Base-by-base conservation (phyloP, 805 yeast genomes). In the Candida saitoana region DNA sequence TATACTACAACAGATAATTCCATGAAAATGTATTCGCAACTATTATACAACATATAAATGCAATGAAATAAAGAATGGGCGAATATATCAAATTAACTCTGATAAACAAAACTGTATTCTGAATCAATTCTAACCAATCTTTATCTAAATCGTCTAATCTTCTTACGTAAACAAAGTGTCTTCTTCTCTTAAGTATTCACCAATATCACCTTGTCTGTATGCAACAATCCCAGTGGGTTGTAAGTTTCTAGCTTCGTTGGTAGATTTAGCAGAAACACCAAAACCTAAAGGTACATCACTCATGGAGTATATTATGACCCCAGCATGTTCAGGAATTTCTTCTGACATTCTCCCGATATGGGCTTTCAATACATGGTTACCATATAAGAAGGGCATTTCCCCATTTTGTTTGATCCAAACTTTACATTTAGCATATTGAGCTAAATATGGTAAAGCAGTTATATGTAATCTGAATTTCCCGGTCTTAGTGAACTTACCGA, bases 271-370 rank as follows among this genome's bases (percentile, higher is more conserved):
- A 55, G 90, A 78, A 9, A 93, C 95, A 46, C 99, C 99, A 56
- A 93, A 93, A 0, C 99, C 99, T 41, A 91, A 72, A 16, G 99
- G 96, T 22, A 82, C 78, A 62, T 93, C 99, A 45, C 75, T 73
- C 98, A 93, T 93, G 7, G 96, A 84, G 55, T 77, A 88, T 12
- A 93, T 84, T 50, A 93, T 76, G 17, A 93, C 90, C 57, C 99
- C 99, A 2, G 96, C 93, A 59, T 93, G 99, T 64, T 91, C 98
- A 22, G 98, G 98, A 42, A 93, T 87, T 59, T 93, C 98, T 52
- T 93, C 99, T 42, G 95, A 85, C 86, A 93, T 88, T 55, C 89
- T 84, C 27, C 99, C 99, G 43, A 93, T 76, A 60, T 93, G 99
- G 3, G 99, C 99, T 62, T 93, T 93, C 52, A 93, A 73, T 19